Percentiles rank a stretch among this genome's conserved stretches.
Conservation (phyloP, 2,329 filamentous ascomycete species). For the Ceratocystis huliohia region DNA sequence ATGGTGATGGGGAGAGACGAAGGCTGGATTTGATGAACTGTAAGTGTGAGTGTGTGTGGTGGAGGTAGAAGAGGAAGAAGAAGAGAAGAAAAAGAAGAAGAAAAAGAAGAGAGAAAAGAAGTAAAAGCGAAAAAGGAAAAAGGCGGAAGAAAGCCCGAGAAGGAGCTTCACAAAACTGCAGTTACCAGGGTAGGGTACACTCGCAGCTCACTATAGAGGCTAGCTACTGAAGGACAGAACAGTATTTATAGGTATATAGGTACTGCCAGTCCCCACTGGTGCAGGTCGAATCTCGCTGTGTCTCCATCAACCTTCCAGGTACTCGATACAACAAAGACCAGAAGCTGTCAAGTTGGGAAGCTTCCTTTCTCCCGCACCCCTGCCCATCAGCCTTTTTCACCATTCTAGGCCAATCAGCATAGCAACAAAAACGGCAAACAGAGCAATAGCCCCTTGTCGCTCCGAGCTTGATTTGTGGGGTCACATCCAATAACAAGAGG, state of each 20-base stretch:
- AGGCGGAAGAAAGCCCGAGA: slow-evolving; percentile 13
- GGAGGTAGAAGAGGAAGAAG: slow-evolving; percentile 7
- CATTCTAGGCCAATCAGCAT: not conserved
- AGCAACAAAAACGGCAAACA: not conserved
- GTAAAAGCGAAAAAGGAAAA: slow-evolving; percentile 7
- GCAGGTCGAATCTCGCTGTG: not conserved
- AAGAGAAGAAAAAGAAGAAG: slow-evolving; percentile 10
- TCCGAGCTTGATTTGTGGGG: slow-evolving; percentile 2
- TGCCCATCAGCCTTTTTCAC: not conserved
- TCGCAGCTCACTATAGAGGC: not conserved
- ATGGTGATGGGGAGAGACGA: slow-evolving; percentile 35
- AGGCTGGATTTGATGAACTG: slow-evolving; percentile 21
- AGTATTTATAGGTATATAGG: no score
- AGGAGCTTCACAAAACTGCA: slow-evolving; percentile 3
- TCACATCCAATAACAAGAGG: not conserved
- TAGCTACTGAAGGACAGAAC: not conserved
- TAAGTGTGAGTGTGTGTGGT: slow-evolving; percentile 20
- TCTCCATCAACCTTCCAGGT: no score
- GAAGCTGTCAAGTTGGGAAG: not conserved
- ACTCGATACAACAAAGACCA: not conserved
- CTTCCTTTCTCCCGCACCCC: slow-evolving; percentile 1
- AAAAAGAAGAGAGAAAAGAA: not conserved
- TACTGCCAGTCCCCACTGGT: no score
- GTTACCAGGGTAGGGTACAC: not conserved
- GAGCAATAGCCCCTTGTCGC: not conserved